These are phyloP conservation scores for Microdochium nivale DNA, from an alignment of 2,329 filamentous ascomycete genomes.

Conservation along the genomic window DNA sequence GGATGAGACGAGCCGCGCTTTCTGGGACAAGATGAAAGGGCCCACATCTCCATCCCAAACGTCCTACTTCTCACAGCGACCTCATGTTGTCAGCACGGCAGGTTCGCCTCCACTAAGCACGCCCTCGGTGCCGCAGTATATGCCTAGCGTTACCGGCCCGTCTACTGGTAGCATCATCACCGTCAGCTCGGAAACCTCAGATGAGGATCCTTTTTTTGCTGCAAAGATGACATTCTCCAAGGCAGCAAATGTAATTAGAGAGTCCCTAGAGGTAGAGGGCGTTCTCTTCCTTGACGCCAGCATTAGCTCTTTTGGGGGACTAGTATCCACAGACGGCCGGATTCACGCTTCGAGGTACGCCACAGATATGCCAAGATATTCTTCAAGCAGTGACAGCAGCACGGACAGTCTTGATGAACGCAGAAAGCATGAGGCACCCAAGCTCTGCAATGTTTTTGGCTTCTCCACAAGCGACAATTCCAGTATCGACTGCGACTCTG, in stretches of 20 bases:
- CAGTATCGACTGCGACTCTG: background rate
- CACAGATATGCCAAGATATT: background rate
- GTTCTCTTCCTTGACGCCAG: constrained; percentile 22
- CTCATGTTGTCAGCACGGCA: background rate
- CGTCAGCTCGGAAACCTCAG: background rate
- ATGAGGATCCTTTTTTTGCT: background rate
- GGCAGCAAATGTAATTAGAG: constrained; percentile 31
- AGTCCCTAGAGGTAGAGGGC: constrained; percentile 33
- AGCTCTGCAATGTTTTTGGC: constrained; percentile 7
- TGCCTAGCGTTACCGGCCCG: background rate
- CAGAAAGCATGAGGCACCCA: background rate
- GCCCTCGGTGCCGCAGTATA: background rate
- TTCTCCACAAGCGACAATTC: background rate
- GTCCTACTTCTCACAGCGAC: background rate
- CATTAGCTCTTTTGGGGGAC: background rate
- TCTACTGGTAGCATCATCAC: background rate
- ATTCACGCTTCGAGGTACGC: background rate
- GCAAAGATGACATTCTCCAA: background rate
- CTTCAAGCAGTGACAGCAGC: background rate
- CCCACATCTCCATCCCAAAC: background rate
- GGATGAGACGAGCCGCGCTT: background rate
- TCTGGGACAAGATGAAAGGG: constrained; percentile 1
- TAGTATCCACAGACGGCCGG: background rate
- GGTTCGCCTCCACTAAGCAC: background rate
- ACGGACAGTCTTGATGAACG: background rate